phyloP scores from a whole-genome alignment of 139 green algal species.

The Auxenochlorella pyrenoidosa region DNA sequence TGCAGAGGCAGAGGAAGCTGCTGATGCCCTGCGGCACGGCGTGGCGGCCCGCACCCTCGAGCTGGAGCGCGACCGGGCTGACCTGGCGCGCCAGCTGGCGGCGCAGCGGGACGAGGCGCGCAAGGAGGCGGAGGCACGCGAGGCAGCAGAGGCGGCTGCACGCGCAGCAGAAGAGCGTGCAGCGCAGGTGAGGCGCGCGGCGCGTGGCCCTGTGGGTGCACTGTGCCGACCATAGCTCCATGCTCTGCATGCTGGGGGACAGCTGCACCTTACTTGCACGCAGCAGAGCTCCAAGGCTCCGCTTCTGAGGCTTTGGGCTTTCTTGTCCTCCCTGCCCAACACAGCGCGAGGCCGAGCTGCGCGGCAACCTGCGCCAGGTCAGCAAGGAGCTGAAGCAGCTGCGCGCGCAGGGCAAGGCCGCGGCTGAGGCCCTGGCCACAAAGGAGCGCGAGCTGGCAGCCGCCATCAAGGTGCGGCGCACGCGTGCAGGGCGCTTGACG shows the following conservation, averaged over 20 bases:
- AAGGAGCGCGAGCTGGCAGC: conserved; percentile 6
- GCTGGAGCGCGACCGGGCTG: conserved; percentile 7
- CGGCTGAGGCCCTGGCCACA: not conserved
- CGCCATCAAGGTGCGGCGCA: not conserved
- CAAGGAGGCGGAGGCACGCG: not conserved
- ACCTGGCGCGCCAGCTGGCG: conserved; percentile 20
- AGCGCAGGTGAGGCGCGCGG: not conserved
- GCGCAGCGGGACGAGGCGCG: not conserved
- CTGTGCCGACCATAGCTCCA: not conserved
- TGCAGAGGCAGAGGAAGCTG: not conserved
- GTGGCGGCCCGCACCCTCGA: not conserved
- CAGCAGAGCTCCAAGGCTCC: not conserved
- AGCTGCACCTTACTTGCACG: not conserved
- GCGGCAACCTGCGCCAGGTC: not conserved
- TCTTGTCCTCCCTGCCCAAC: not conserved
- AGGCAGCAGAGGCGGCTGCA: not conserved
- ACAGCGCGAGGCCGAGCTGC: conserved; percentile 22
- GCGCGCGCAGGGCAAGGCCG: not conserved
- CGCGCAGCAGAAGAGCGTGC: not conserved
- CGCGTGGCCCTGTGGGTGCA: not conserved
- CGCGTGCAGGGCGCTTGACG: not conserved
- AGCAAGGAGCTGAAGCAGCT: conserved; percentile 17
- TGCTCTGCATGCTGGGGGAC: not conserved
- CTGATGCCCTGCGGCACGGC: not conserved
- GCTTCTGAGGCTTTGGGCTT: not conserved